phyloP scores from a whole-genome alignment of 176 grass and related monocot species.

The Pharus latifolius region DNA sequence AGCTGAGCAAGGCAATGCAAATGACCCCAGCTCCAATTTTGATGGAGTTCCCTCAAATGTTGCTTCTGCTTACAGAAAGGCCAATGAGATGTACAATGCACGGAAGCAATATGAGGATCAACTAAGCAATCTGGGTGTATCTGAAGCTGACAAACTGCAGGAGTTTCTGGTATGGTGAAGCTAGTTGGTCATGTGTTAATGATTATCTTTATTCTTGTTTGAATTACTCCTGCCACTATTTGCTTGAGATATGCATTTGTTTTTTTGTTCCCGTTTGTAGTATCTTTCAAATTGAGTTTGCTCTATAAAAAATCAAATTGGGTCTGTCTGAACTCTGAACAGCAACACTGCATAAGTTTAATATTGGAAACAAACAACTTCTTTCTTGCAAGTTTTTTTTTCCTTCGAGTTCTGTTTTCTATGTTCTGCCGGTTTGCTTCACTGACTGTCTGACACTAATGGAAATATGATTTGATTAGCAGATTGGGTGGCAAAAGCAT shows the following conservation, averaged over 20 bases:
- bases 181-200: background rate
- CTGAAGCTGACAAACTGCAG: conserved; percentile 61
- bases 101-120: conserved; percentile 79
- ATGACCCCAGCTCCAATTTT: conserved; percentile 44
- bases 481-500: background rate
- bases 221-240: background rate
- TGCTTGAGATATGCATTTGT: background rate
- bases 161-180: conserved; percentile 50
- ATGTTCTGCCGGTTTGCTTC: background rate
- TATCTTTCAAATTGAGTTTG: background rate
- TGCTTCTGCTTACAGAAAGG: conserved; percentile 56
- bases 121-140: conserved; percentile 28
- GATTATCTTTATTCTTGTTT: background rate
- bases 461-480: background rate
- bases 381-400: background rate
- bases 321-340: background rate
- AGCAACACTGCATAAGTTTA: background rate
- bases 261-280: background rate
- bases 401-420: background rate
- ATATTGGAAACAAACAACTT: background rate
- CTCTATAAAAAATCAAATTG: too few species aligned
- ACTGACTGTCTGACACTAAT: background rate
- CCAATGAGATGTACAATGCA: conserved; percentile 61
- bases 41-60: conserved; percentile 73
- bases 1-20: conserved; percentile 68